Base-by-base conservation (phyloP, 805 yeast genomes). In the Trichomonascus vanleenenianus region DNA sequence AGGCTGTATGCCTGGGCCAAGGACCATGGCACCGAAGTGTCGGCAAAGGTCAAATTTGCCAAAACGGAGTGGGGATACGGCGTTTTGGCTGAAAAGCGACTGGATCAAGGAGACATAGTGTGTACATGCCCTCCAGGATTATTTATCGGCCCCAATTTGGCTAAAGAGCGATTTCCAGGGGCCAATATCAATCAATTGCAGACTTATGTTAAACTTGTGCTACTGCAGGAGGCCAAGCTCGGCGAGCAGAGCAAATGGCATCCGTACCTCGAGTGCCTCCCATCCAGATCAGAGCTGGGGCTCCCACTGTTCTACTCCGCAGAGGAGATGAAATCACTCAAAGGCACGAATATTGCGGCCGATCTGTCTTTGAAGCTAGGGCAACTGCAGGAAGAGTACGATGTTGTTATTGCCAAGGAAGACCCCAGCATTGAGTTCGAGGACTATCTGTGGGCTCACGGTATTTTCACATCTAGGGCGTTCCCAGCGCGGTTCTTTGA, bases 391-490 rank as follows among this genome's bases (percentile, higher is more conserved):
- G 75, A 75, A 37, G 91, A 83, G 57, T 86, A 89, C 40, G 30
- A 55, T 8, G 12, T 11, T 8, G 27, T n/a, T n/a, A 10, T 25
- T n/a, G 22, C 10, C 5, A 43, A 49, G 48, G 42, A 54, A 50
- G 34, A 48, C 42, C 10, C 55, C 57, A 0, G 51, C 50, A 14
- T 4, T 27, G 41, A 15, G 43, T 35, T 47, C 46, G 63, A 52
- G 46, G 53, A 50, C 30, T 88, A 81, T 58, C 57, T 83, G 3
- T 89, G 96, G 96, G 78, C 94, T 0, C 66, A 74, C 36, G 68
- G 76, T 39, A 82, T 85, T 11, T 72, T 85, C 51, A 73, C 79
- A 9, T 81, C 95, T 1, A 72, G 97, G 51, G 83, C 93, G 0
- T 89, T 89, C 58, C 96, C 96, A 1, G 63, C 66, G 11, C 73